Evolutionary conservation across 805 yeast genomes (phyloP), one percentile per base, ranked within the genome.

Genomic region (Wickerhamomyces subpelliculosus): DNA sequence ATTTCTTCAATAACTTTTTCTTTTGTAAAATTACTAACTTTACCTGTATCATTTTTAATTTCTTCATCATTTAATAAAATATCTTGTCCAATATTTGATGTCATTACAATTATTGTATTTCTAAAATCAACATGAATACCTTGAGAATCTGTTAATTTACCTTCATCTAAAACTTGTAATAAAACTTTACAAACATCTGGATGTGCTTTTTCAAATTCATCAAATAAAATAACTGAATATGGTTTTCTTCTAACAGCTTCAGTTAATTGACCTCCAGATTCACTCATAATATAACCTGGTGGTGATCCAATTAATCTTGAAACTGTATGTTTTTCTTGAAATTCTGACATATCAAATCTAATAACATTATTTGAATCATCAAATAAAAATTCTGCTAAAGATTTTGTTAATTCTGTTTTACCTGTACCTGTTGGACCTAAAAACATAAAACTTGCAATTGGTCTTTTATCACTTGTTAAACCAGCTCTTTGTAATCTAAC

Each of bases 351-450:
- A 61, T 90, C 98, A 58, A 90, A 90, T 50, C 98, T 71, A 19
- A 89, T 78, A 26, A 90, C 88, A 9, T 96, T 77, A 32, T 78
- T 71, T 53, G 85, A 87, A 58, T 90, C 90, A 54, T 88, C 93
- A 62, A 93, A 93, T 51, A 90, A 62, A 52, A 93, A 93, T 51
- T 87, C 88, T 2, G 97, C 96, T 40, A 90, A 71, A 0, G 94
- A 80, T 60, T 93, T 90, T 8, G 97, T 89, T 37, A 93, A 71
- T 60, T 93, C 97, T 1, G 98, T 93, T 62, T 90, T 90, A 65
- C 98, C 98, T 0, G 97, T 90, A 65, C 98, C 98, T 0, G 98
- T 93, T 38, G 98, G 97, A 18, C 98, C 98, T 47, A 93, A 68
- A 62, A 93, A 93, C 83, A 90, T 82, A 61, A 93, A 93, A 39